Evolutionary conservation across 176 grass and related monocot genomes (phyloP), one percentile per base, ranked within the genome.

Genomic region (Panicum miliaceum): DNA sequence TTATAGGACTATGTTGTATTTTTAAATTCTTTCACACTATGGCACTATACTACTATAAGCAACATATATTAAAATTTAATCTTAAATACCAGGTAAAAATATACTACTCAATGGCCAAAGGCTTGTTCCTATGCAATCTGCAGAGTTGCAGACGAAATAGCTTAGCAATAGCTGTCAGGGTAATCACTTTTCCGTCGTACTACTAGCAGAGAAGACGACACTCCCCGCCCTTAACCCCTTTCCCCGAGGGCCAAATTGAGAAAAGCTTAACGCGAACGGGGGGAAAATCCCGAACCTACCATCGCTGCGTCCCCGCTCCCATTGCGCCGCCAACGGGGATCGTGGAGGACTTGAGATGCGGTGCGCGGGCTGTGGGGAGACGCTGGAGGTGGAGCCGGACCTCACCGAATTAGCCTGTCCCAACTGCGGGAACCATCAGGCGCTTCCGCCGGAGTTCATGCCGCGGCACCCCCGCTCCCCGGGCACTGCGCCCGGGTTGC

Each of bases 331-430:
- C 68, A 68, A 75, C 68, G 75, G 89, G 81, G 52, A 80, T 73
- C 68, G 65, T n/a, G n/a, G n/a, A n/a, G n/a, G n/a, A n/a, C n/a
- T 89, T 1, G 92, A 92, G 77, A 84, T 92, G 37, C 72, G 87
- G 3, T 94, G 90, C 81, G 81, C 87, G 10, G 84, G 92, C 6
- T 94, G 92, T 27, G 77, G 77, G 7, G 90, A 92, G 83, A 92
- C 90, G 18, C 87, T 92, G 69, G 92, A 88, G 58, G 92, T 94
- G 77, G 92, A 94, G 52, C 67, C 56, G 4, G 84, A 84, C 25
- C 60, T 92, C 59, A 92, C 81, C 60, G 77, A 94, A 74, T 94
- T 94, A 27, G 62, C 85, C 29, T 94, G 92, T 65, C 92, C 92
- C 20, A 87, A 88, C 67, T 94, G 84, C 59, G 57, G 82, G 48